Base-by-base conservation (phyloP, 768 basidiomycete species). In the Suillus bovinus region DNA sequence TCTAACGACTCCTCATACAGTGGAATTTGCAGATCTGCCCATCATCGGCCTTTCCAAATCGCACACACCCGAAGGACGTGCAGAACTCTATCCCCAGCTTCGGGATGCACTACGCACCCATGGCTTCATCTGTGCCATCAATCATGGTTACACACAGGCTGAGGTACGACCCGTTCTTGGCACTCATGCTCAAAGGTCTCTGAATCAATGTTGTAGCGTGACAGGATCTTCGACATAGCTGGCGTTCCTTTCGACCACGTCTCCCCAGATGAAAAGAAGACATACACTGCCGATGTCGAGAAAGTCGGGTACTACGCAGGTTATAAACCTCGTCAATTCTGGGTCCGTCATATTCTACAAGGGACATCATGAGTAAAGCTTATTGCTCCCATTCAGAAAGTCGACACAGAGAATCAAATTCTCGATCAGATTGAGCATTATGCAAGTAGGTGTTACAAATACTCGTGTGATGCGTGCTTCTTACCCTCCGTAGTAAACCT, bases 321-420 rank as follows among this genome's bases (percentile, higher is more conserved):
- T 0, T 86, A 86, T 64, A 86, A 86, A 64, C 77, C 76, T 7
- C 78, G 80, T 11, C 76, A 82, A 61, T 82, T 81, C 57, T 87
- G 84, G 84, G 85, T 84, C 36, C 9, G 72, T 63, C 17, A 20
- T 9, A 27, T 44, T 34, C 16, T 24, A 22, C 44, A 17, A 34
- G n/a, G 33, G 31, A 34, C 31, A 34, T 9, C 24, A 10, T 9
- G 31, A 0, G 41, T 0, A 24, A 16, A 14, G 11, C 20, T 22
- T 5, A n/a, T 11, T 24, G 2, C 11, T 24, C 8, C n/a, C 17
- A 50, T 24, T 7, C 33, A 77, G 75, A 72, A 74, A 61, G 68
- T 77, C 47, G 69, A 74, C 47, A 69, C 68, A 44, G 75, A 75
- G 34, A 72, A 72, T 39, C 78, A 74, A 31, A 72, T 75, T 31